phyloP scores from a whole-genome alignment of 441 rosid species.

The Erodium chrysanthum region DNA sequence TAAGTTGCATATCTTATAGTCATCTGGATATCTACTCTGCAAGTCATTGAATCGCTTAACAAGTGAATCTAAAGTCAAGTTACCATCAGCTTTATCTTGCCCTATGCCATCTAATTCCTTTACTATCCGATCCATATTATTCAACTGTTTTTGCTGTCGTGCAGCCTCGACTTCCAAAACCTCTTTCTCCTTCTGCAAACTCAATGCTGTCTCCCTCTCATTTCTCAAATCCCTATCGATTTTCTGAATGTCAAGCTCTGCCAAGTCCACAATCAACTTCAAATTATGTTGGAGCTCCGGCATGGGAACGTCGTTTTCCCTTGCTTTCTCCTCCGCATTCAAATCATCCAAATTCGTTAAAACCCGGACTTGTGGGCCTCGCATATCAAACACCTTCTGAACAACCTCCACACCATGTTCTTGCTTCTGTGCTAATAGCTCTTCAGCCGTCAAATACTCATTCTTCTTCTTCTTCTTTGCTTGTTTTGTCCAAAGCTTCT shows the following conservation, averaged over 20 bases:
- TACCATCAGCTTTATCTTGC: slow-evolving; percentile 41
- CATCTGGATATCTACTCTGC: slow-evolving; percentile 47
- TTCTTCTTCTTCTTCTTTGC: slow-evolving; percentile 3
- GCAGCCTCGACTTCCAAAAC: too few species aligned
- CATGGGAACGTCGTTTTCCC: slow-evolving; percentile 76
- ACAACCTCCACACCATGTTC: slow-evolving; percentile 67
- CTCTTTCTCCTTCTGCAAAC: slow-evolving; percentile 20
- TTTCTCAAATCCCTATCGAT: slow-evolving; percentile 72
- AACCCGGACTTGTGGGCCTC: slow-evolving; percentile 72
- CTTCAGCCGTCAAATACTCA: slow-evolving; percentile 35
- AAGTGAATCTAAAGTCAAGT: slow-evolving; percentile 51
- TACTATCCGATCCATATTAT: slow-evolving; percentile 49
- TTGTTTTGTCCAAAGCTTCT: slow-evolving; percentile 53
- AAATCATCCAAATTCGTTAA: slow-evolving; percentile 77
- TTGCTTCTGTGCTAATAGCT: slow-evolving; percentile 50
- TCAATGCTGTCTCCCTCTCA: slow-evolving; percentile 38
- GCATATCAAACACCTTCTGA: slow-evolving; percentile 86
- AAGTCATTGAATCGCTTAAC: slow-evolving; percentile 41
- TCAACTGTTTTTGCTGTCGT: slow-evolving; percentile 27
- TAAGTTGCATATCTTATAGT: slow-evolving; percentile 65
- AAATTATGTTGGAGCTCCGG: slow-evolving; percentile 87
- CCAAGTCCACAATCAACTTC: slow-evolving; percentile 62
- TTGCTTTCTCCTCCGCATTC: slow-evolving; percentile 77
- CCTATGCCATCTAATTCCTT: slow-evolving; percentile 38
- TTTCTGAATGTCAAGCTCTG: slow-evolving; percentile 79